phyloP scores from a whole-genome alignment of 768 basidiomycete species.

The Kwoniella dejecticola region DNA sequence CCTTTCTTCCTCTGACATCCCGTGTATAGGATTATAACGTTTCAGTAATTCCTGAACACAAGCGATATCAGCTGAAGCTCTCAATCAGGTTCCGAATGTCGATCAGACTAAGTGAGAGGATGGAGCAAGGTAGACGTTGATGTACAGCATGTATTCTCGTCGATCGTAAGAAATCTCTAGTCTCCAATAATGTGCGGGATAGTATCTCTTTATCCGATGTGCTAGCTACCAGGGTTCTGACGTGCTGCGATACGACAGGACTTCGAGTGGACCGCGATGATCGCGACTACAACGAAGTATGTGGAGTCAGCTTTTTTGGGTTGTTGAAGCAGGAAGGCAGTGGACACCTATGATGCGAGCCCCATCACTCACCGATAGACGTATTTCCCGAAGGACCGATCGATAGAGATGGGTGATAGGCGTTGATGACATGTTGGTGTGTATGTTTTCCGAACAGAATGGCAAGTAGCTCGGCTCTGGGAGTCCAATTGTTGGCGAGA shows the following conservation, averaged over 20 bases:
- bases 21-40: slow-evolving; percentile 81
- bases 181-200: slow-evolving; percentile 40
- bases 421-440: slow-evolving; percentile 11
- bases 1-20: slow-evolving; percentile 76
- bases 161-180: slow-evolving; percentile 65
- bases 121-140: background rate
- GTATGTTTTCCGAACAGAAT: background rate
- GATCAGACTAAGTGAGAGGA: background rate
- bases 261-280: slow-evolving; percentile 34
- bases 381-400: slow-evolving; percentile 22
- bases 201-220: slow-evolving; percentile 10
- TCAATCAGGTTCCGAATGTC: no score
- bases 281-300: slow-evolving; percentile 29
- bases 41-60: slow-evolving; percentile 65
- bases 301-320: background rate
- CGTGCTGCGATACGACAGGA: slow-evolving; percentile 22
- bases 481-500: background rate
- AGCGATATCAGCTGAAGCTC: no score
- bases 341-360: no score
- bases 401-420: slow-evolving; percentile 24
- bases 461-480: background rate
- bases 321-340: background rate
- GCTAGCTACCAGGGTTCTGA: slow-evolving; percentile 29
- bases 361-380: slow-evolving; percentile 16
- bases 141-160: slow-evolving; percentile 78